phyloP scores from a whole-genome alignment of 345 rosid species.

The Salix arbutifolia region DNA sequence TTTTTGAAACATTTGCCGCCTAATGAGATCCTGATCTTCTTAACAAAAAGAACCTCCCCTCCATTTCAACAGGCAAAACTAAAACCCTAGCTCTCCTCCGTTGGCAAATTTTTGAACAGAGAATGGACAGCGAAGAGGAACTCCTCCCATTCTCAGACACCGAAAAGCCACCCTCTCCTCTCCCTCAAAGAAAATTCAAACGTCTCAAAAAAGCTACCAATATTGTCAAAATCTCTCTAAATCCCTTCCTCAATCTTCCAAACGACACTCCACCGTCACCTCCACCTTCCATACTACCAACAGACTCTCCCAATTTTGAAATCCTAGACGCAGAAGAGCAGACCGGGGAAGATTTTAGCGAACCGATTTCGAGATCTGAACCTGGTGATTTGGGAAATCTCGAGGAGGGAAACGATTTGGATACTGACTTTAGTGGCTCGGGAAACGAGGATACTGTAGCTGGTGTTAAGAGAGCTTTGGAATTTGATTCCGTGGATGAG shows the following conservation, averaged over 20 bases:
- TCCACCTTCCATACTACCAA: constrained; percentile 12
- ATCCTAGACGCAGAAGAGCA: constrained; percentile 4
- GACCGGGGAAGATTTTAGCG: constrained; percentile 20
- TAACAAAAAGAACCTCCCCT: neutral
- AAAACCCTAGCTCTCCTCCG: neutral
- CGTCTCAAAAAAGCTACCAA: constrained; percentile 52
- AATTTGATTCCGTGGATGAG: constrained; percentile 40
- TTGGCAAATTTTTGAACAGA: neutral
- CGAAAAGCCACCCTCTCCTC: constrained; percentile 39
- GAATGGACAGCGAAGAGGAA: constrained; percentile 52
- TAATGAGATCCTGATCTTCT: neutral
- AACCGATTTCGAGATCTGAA: constrained; percentile 14
- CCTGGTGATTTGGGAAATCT: constrained; percentile 15
- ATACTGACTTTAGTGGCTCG: constrained; percentile 28
- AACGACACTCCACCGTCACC: neutral
- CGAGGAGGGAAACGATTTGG: constrained; percentile 30
- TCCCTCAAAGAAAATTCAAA: constrained; percentile 50
- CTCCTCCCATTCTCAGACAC: constrained; percentile 40
- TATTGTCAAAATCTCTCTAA: neutral
- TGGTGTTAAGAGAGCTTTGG: constrained; percentile 40
- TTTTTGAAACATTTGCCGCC: constrained; percentile 37
- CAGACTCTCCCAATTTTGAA: constrained; percentile 17
- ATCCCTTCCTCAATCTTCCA: neutral
- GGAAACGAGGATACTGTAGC: constrained; percentile 21
- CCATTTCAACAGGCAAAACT: neutral